Conservation (phyloP, 306 rosid species). For the Cicer yamashitae region DNA sequence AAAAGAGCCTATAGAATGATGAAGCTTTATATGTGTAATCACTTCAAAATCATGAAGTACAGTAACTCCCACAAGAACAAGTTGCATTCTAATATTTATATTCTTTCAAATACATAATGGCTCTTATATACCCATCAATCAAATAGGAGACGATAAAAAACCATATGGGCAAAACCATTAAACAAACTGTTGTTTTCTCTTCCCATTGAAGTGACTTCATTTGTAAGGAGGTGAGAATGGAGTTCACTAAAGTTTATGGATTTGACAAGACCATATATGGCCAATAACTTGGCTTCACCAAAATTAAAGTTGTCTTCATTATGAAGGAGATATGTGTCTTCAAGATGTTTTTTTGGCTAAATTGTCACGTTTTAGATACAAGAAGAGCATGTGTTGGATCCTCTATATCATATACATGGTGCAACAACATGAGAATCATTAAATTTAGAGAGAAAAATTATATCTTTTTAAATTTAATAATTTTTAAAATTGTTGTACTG, state of each 20-base stretch:
- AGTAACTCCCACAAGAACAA: slow-evolving; percentile 77
- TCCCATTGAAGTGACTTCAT: slow-evolving; percentile 67
- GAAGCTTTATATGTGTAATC: slow-evolving; percentile 48
- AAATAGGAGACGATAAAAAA: slow-evolving; percentile 42
- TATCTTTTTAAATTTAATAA: too few relatives aligned
- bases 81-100: slow-evolving; percentile 47
- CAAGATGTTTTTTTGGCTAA: slow-evolving; percentile 22
- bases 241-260: slow-evolving; percentile 66
- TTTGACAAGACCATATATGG: slow-evolving; percentile 72
- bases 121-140: slow-evolving; percentile 57
- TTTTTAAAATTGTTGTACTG: too few relatives aligned
- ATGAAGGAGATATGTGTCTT: slow-evolving; percentile 47
- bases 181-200: slow-evolving; percentile 48
- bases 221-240: slow-evolving; percentile 52
- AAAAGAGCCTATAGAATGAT: slow-evolving; percentile 30
- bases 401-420: too few relatives aligned
- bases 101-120: slow-evolving; percentile 54
- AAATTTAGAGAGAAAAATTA: too few relatives aligned
- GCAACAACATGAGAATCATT: too few relatives aligned
- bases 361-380: slow-evolving; percentile 39
- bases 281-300: slow-evolving; percentile 55
- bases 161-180: slow-evolving; percentile 49
- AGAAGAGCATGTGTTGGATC: background rate
- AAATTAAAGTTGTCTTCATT: slow-evolving; percentile 51
- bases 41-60: slow-evolving; percentile 76